Evolutionary conservation across 169 alveolate genomes (phyloP).

Genomic region (Theileria annulata): DNA sequence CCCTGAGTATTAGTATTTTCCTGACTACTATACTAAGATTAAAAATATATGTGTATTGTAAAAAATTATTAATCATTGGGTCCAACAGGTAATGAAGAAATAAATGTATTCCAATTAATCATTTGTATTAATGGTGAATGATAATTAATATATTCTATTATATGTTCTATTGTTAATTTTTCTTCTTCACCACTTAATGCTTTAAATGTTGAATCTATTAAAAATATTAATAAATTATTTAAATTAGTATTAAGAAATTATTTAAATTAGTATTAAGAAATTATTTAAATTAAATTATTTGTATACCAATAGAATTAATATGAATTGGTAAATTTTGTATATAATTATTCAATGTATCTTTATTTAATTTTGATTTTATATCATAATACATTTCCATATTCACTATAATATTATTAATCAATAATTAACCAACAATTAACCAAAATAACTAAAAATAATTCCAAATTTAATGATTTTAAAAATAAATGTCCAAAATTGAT

Average conservation of each 20-base stretch:
- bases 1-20: no score
- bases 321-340: neutral
- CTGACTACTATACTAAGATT: no score
- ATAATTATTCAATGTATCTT: neutral
- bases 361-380: neutral
- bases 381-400: neutral
- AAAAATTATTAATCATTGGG: slow-evolving; percentile 56
- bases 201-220: slow-evolving; percentile 42
- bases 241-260: no score
- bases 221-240: neutral
- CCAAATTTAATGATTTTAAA: neutral
- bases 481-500: no score
- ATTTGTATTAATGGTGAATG: slow-evolving; percentile 58
- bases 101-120: slow-evolving; percentile 62
- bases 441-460: no score
- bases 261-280: no score
- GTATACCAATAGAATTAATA: neutral
- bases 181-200: slow-evolving; percentile 56
- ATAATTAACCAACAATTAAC: neutral
- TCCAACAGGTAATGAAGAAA: slow-evolving; percentile 59
- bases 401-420: neutral
- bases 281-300: no score
- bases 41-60: no score
- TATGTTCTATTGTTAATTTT: slow-evolving; percentile 46
- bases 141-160: slow-evolving; percentile 51